Evolutionary conservation across 2,329 filamentous ascomycete species (phyloP).

Genomic region (Aureobasidium sp.): DNA sequence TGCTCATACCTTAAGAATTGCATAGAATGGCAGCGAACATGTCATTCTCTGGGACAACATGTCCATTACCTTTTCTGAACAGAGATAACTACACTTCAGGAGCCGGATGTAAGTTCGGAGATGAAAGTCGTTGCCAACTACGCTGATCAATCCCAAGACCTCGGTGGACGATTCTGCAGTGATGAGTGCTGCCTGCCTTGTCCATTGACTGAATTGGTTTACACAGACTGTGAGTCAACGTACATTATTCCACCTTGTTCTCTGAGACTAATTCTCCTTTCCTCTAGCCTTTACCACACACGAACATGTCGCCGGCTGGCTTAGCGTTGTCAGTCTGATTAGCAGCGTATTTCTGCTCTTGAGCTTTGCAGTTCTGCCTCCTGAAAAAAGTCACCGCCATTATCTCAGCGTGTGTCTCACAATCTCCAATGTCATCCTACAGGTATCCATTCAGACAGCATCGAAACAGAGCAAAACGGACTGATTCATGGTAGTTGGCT

Average conservation of each 20-base stretch:
- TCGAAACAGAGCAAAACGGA: neutral
- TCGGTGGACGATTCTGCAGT: constrained; percentile 48
- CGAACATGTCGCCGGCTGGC: constrained; percentile 66
- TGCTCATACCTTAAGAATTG: neutral
- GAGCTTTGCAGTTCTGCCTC: constrained; percentile 71
- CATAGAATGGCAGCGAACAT: neutral
- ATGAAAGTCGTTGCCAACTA: neutral
- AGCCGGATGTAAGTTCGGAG: constrained; percentile 2
- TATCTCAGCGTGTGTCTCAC: constrained; percentile 78
- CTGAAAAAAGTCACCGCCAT: constrained; percentile 78
- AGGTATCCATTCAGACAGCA: constrained; percentile 46
- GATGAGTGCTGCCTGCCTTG: constrained; percentile 75
- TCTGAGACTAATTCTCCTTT: neutral
- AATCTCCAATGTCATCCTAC: constrained; percentile 63
- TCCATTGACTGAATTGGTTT: constrained; percentile 68
- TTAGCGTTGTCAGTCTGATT: constrained; percentile 63
- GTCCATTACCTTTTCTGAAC: constrained; percentile 19
- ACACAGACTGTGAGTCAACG: constrained; percentile 41
- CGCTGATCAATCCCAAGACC: constrained; percentile 30
- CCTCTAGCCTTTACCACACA: constrained; percentile 16
- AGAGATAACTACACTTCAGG: constrained; percentile 16
- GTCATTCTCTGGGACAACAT: constrained; percentile 8
- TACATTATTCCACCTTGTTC: neutral
- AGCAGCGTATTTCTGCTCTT: constrained; percentile 66
- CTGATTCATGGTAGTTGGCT: constrained; percentile 52